A percentile compares a stretch with the other conserved stretches of the same genome.
phyloP scores from a whole-genome alignment of 257 asterid genomes.

The Penstemon eatonii region DNA sequence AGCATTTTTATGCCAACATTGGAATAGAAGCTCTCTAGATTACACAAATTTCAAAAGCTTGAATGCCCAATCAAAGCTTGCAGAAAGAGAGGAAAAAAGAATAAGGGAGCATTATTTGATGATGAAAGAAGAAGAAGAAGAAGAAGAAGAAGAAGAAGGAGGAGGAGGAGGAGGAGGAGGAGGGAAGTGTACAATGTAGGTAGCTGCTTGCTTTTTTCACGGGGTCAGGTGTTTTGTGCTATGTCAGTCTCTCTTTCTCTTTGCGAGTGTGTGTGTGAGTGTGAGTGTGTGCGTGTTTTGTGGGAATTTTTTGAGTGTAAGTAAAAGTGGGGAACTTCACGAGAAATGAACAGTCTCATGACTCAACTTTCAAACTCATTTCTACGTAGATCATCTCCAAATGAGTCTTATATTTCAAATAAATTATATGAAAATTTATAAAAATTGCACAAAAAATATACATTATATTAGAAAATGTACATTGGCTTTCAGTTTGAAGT shows the following conservation, averaged over 20 bases:
- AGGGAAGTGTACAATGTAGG: conserved; percentile 38
- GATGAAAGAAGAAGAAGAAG: conserved; percentile 19
- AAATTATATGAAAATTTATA: background rate
- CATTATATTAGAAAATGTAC: too few relatives aligned
- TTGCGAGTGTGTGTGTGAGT: background rate
- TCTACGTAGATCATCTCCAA: background rate
- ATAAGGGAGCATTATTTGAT: conserved; percentile 19
- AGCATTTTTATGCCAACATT: conserved; percentile 14
- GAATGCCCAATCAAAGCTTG: conserved; percentile 7
- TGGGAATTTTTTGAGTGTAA: conserved; percentile 12
- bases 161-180: too few relatives aligned
- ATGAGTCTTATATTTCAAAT: background rate
- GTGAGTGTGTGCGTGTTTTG: conserved; percentile 12
- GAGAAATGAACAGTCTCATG: background rate
- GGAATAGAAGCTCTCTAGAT: conserved; percentile 14
- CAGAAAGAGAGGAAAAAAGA: conserved; percentile 15
- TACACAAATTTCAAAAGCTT: conserved; percentile 30
- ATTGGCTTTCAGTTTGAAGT: too few relatives aligned
- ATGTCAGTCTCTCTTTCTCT: conserved; percentile 13
- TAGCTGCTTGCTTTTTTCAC: conserved; percentile 38
- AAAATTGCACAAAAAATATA: too few relatives aligned
- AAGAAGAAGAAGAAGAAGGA: too few relatives aligned
- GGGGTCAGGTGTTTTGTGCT: conserved; percentile 73
- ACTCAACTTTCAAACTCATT: background rate
- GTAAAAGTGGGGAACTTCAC: conserved; percentile 1